phyloP scores from a whole-genome alignment of 176 grass and related monocot genomes.

The Paspalum vaginatum region DNA sequence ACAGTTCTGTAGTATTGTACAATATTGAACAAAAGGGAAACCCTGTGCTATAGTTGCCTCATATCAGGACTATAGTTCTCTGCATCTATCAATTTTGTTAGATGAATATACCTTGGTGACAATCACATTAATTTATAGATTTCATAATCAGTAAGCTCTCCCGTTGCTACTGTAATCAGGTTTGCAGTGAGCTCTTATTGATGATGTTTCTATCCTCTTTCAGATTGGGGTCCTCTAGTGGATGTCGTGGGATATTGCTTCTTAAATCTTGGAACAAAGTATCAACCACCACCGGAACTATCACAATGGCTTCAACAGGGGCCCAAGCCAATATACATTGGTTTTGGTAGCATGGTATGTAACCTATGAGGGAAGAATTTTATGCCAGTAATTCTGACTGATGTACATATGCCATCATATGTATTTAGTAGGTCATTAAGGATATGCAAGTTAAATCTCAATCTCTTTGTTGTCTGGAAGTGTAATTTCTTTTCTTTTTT shows the following conservation, averaged over 20 bases:
- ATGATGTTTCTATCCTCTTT: constrained; percentile 22
- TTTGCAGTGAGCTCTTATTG: constrained; percentile 3
- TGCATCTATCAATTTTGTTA: neutral
- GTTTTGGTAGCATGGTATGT: constrained; percentile 96
- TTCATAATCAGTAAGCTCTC: neutral
- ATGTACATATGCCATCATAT: neutral
- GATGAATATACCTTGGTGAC: neutral
- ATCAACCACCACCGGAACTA: constrained; percentile 72
- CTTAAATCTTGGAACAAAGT: constrained; percentile 95
- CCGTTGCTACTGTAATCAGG: neutral
- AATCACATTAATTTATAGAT: neutral
- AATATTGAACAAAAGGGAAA: neutral
- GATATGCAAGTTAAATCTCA: neutral
- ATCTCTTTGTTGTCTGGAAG: constrained; percentile 33
- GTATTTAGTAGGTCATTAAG: constrained; percentile 13
- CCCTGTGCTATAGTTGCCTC: neutral
- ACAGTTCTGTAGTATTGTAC: neutral
- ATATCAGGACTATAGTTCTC: neutral
- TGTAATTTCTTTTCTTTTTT: constrained; percentile 29
- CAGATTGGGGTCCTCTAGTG: constrained; percentile 93
- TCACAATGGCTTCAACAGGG: constrained; percentile 86
- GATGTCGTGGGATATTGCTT: constrained; percentile 98
- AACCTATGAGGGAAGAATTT: neutral
- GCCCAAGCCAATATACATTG: constrained; percentile 89
- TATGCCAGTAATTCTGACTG: constrained; percentile 3